A percentile compares a stretch with the other conserved stretches of the same genome.
Evolutionary conservation across 345 rosid species (phyloP).

Genomic region (Rhodomyrtus tomentosa): DNA sequence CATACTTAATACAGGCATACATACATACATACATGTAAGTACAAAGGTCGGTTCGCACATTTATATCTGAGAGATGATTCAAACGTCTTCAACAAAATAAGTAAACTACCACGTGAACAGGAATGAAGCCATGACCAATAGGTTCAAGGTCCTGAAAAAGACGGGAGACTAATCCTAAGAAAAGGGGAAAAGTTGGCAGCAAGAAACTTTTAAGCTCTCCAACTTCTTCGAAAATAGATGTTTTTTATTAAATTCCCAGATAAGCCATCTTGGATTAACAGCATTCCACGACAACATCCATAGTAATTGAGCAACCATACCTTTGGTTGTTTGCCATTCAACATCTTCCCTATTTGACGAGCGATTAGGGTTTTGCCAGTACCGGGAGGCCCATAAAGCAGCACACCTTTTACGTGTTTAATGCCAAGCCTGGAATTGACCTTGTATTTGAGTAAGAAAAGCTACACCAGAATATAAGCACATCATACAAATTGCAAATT

Average conservation of each 20-base stretch:
- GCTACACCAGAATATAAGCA: neutral
- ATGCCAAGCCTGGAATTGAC: slow-evolving; percentile 73
- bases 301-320: slow-evolving; percentile 16
- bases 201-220: neutral
- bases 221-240: neutral
- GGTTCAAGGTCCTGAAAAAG: neutral
- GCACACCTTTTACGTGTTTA: slow-evolving; percentile 97
- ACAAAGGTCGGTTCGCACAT: neutral
- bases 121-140: neutral
- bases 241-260: neutral
- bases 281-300: neutral
- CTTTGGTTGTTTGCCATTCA: slow-evolving; percentile 99
- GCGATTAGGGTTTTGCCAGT: slow-evolving; percentile 99
- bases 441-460: neutral
- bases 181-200: neutral
- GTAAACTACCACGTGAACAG: neutral
- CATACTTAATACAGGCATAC: neutral
- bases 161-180: neutral
- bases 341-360: slow-evolving; percentile 98
- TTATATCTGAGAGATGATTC: neutral
- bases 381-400: slow-evolving; percentile 97
- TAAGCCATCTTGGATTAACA: neutral
- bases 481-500: neutral
- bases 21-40: neutral
- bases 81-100: neutral